Percentiles rank a stretch among this genome's conserved stretches.
phyloP scores from a whole-genome alignment of 2,329 filamentous ascomycete species.

The Fusarium sp. region DNA sequence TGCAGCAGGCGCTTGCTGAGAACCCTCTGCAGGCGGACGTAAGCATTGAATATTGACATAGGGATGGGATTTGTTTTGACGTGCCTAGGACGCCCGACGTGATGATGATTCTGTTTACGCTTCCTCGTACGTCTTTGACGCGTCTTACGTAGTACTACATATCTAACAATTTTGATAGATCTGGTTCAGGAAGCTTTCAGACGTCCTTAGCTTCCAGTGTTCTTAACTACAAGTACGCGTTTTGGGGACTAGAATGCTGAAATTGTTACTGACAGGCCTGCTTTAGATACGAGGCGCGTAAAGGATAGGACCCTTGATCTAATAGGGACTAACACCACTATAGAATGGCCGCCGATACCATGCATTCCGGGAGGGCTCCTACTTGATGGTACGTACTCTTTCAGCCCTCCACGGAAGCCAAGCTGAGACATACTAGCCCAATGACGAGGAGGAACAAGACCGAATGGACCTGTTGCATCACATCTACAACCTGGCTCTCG shows the following conservation, averaged over 20 bases:
- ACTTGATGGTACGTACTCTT: slow-evolving; percentile 2
- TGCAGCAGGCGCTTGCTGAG: slow-evolving; percentile 2
- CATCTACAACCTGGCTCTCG: neutral
- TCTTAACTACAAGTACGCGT: slow-evolving; percentile 4
- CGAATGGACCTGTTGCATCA: slow-evolving; percentile 15
- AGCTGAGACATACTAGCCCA: slow-evolving; percentile 2
- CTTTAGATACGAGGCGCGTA: neutral
- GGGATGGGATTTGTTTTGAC: neutral
- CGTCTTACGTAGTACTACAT: neutral
- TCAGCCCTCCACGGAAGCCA: neutral
- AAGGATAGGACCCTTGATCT: neutral
- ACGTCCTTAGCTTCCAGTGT: slow-evolving; percentile 2
- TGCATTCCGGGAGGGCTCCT: slow-evolving; percentile 4
- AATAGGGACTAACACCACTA: neutral
- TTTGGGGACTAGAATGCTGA: neutral
- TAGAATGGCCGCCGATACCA: slow-evolving; percentile 4
- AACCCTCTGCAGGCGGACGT: slow-evolving; percentile 5
- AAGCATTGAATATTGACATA: neutral
- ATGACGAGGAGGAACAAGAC: slow-evolving; percentile 43
- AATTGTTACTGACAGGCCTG: neutral
- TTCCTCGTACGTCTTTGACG: neutral
- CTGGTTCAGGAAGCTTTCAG: neutral
- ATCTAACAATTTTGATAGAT: neutral
- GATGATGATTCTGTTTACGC: neutral
- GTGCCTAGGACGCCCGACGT: neutral